phyloP scores from a whole-genome alignment of 1,284 basidiomycete genomes.

The Leccinum pseudoinsigne region DNA sequence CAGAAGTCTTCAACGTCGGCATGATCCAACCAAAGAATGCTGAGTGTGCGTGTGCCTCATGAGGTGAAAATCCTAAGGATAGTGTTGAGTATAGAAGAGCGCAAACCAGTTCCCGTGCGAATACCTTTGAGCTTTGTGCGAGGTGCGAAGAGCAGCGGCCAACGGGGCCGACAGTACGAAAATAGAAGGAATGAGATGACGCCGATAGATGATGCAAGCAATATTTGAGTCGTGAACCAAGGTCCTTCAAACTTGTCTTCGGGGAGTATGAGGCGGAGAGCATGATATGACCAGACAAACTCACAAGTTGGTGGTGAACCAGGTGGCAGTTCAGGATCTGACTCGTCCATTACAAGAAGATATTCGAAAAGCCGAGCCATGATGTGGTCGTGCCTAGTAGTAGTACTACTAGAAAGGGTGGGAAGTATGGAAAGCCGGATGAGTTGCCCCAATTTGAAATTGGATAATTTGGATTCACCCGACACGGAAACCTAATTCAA shows the following conservation, averaged over 20 bases:
- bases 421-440: too few relatives aligned
- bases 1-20: slow-evolving; percentile 88
- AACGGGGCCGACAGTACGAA: slow-evolving; percentile 83
- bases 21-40: slow-evolving; percentile 95
- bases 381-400: neutral
- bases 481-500: too few relatives aligned
- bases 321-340: slow-evolving; percentile 45
- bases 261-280: slow-evolving; percentile 2
- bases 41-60: slow-evolving; percentile 81
- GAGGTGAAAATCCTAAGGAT: slow-evolving; percentile 78
- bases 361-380: slow-evolving; percentile 15
- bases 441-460: too few relatives aligned
- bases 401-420: too few relatives aligned
- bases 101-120: neutral
- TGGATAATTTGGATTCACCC: too few relatives aligned
- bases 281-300: slow-evolving; percentile 16
- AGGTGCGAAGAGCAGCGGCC: slow-evolving; percentile 90
- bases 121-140: slow-evolving; percentile 92
- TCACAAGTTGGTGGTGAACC: slow-evolving; percentile 58
- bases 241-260: slow-evolving; percentile 80
- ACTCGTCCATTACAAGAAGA: slow-evolving; percentile 15
- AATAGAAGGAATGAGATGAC: slow-evolving; percentile 83
- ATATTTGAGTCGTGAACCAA: slow-evolving; percentile 92
- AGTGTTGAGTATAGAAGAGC: slow-evolving; percentile 7
- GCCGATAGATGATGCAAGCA: slow-evolving; percentile 80